phyloP scores from a whole-genome alignment of 1,284 basidiomycete species.

The Inonotus obliquus region DNA sequence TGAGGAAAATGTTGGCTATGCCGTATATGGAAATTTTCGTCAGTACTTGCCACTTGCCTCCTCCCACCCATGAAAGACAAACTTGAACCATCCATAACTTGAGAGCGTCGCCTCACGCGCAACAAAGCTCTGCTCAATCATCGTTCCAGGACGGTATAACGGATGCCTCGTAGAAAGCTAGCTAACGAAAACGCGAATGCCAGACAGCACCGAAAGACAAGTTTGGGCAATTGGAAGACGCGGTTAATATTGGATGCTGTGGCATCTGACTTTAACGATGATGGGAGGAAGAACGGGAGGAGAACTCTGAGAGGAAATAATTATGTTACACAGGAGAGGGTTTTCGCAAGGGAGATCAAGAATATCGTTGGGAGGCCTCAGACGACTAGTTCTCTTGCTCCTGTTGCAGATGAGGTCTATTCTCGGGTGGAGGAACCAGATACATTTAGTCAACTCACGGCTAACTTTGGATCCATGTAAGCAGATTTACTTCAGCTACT shows the following conservation, averaged over 20 bases:
- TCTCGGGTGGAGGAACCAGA: background rate
- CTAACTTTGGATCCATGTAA: constrained; percentile 1
- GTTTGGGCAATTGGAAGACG: background rate
- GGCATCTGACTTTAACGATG: background rate
- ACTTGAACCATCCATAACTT: too few relatives aligned
- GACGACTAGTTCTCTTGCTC: background rate
- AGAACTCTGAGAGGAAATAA: background rate
- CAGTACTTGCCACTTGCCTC: too few relatives aligned
- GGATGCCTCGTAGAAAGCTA: constrained; percentile 5
- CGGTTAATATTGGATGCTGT: background rate
- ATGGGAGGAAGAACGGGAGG: background rate
- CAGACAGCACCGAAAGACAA: background rate
- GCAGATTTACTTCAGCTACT: background rate
- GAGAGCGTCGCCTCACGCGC: too few relatives aligned
- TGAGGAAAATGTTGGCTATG: too few relatives aligned
- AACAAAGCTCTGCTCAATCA: background rate
- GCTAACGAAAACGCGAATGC: constrained; percentile 7
- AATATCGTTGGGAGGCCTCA: background rate
- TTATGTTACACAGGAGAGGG: background rate
- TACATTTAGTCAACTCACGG: background rate
- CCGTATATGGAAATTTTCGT: too few relatives aligned
- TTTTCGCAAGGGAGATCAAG: constrained; percentile 10
- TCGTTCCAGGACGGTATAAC: background rate
- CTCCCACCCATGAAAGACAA: too few relatives aligned
- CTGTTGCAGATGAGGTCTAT: background rate